phyloP scores from a whole-genome alignment of 345 rosid genomes.

The Syzygium aromaticum region DNA sequence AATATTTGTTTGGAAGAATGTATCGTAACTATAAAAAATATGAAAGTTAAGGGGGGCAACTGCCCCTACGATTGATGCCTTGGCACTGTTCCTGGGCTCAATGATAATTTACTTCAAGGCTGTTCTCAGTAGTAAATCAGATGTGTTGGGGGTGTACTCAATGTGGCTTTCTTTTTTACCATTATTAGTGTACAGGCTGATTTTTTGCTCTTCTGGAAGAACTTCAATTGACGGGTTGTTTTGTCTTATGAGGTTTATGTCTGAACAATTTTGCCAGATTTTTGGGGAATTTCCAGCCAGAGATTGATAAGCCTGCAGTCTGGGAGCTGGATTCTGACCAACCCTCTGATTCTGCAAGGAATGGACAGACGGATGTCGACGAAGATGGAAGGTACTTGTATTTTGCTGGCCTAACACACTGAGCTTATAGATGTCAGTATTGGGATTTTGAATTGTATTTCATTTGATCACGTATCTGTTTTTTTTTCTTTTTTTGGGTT shows the following conservation, averaged over 20 bases:
- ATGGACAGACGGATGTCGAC: constrained; percentile 44
- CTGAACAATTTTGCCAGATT: constrained; percentile 43
- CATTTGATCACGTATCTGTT: neutral
- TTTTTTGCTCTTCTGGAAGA: neutral
- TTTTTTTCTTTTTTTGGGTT: neutral
- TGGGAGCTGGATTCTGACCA: constrained; percentile 79
- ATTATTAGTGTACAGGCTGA: neutral
- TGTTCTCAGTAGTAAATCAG: neutral
- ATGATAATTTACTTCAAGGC: neutral
- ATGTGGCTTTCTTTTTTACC: neutral
- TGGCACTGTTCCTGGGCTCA: neutral
- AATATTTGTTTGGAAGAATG: neutral
- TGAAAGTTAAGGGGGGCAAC: neutral
- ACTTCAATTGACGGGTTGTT: neutral
- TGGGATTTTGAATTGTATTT: neutral
- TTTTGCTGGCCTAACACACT: neutral
- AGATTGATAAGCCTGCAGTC: constrained; percentile 53
- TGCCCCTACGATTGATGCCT: neutral
- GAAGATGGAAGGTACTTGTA: constrained; percentile 61
- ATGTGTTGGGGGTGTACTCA: neutral
- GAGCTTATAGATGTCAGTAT: neutral
- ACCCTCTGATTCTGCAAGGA: constrained; percentile 35
- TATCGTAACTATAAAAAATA: neutral
- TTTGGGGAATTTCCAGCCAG: constrained; percentile 85
- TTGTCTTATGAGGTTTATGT: neutral